phyloP scores from a whole-genome alignment of 2,329 filamentous ascomycete genomes.

The Ophiostoma montium region DNA sequence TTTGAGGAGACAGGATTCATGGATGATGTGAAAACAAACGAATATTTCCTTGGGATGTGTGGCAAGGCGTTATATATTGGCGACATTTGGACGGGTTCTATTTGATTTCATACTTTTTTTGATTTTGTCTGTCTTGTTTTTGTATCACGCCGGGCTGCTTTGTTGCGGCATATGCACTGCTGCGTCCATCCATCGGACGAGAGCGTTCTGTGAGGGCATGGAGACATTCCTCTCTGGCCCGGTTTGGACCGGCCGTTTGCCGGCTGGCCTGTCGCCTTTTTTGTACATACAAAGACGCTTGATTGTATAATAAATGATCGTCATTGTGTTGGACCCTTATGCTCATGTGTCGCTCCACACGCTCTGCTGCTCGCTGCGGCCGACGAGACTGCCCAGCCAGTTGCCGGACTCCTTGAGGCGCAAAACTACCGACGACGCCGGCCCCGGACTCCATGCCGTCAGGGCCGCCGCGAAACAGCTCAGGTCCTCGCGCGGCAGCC shows the following conservation, averaged over 20 bases:
- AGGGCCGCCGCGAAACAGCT: slow-evolving; percentile 48
- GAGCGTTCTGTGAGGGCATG: too few species aligned
- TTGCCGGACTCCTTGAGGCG: slow-evolving; percentile 44
- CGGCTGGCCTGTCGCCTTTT: not conserved
- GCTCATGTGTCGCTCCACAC: slow-evolving; percentile 27
- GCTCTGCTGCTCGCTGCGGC: slow-evolving; percentile 29
- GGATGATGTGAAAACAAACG: too few species aligned
- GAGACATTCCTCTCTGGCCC: too few species aligned
- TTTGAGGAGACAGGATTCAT: not conserved
- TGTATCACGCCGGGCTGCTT: too few species aligned
- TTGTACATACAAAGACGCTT: not conserved
- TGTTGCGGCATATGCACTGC: too few species aligned
- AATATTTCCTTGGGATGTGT: not conserved
- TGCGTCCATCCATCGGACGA: too few species aligned
- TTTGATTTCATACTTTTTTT: not conserved
- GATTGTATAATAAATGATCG: not conserved
- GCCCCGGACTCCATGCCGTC: slow-evolving; percentile 45
- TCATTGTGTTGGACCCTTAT: not conserved
- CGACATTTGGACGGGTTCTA: not conserved
- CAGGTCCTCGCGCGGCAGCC: slow-evolving; percentile 48
- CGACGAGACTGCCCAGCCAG: slow-evolving; percentile 48
- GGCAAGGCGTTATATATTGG: not conserved
- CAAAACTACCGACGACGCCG: slow-evolving; percentile 31
- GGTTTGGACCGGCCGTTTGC: not conserved
- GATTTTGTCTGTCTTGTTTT: not conserved